phyloP scores from a whole-genome alignment of 768 basidiomycete genomes.

The Trametes cubensis region DNA sequence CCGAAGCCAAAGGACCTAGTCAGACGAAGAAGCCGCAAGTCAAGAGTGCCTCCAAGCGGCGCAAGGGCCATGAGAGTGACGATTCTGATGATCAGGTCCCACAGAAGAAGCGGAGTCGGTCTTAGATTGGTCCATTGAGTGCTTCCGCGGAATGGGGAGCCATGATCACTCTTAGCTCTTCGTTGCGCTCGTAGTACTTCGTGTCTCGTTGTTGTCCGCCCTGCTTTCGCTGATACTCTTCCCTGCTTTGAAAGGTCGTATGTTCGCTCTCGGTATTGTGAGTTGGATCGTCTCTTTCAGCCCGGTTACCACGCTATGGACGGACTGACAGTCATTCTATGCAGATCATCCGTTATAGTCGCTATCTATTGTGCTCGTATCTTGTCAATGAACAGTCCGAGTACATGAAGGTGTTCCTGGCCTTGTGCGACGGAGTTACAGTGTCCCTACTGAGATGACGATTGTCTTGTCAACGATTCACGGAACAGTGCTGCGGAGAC shows the following conservation, averaged over 20 bases:
- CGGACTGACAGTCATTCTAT: not conserved
- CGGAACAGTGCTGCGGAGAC: conserved; percentile 10
- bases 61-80: conserved; percentile 17
- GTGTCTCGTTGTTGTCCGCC: not conserved
- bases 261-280: conserved; percentile 2
- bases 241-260: not conserved
- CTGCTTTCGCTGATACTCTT: conserved; percentile 9
- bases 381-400: too few species aligned
- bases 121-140: conserved; percentile 5
- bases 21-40: conserved; percentile 1
- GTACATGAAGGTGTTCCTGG: too few species aligned
- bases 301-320: not conserved
- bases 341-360: not conserved
- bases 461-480: not conserved
- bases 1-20: conserved; percentile 10
- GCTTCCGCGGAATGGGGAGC: not conserved
- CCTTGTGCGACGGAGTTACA: too few species aligned
- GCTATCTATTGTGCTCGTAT: too few species aligned
- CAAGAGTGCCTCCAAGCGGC: conserved; percentile 8
- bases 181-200: not conserved
- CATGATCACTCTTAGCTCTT: not conserved
- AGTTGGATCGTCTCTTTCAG: not conserved
- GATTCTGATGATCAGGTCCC: conserved; percentile 37
- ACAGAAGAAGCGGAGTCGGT: conserved; percentile 39
- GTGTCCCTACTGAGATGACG: too few species aligned